These are phyloP conservation scores for Vitis rupestris DNA, from an alignment of 164 flowering plant species.

Conservation along the genomic window DNA sequence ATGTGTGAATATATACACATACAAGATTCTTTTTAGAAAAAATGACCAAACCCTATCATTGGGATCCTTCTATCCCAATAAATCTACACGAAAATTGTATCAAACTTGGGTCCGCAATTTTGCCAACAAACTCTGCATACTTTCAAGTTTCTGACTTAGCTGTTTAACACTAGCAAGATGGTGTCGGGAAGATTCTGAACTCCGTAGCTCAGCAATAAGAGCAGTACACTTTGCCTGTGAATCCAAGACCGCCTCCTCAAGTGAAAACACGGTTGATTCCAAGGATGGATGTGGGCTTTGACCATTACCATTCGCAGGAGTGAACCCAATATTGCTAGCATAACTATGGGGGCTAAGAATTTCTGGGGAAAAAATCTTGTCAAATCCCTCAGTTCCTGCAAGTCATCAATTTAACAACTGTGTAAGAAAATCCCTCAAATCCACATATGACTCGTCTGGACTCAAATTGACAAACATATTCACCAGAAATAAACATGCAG, in stretches of 20 bases:
- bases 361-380: constrained; percentile 62
- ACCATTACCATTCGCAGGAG: constrained; percentile 26
- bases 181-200: constrained; percentile 35
- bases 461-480: too few species aligned
- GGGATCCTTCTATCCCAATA: constrained; percentile 20
- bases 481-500: too few species aligned
- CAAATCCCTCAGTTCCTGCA: constrained; percentile 83
- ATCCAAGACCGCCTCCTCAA: constrained; percentile 67
- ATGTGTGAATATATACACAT: constrained; percentile 8
- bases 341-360: constrained; percentile 44
- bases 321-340: constrained; percentile 24
- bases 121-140: constrained; percentile 58
- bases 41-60: constrained; percentile 19
- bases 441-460: too few species aligned
- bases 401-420: background rate
- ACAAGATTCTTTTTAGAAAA: constrained; percentile 29
- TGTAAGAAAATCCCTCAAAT: too few species aligned
- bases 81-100: constrained; percentile 6
- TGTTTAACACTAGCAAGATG: constrained; percentile 44
- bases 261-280: constrained; percentile 59
- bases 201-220: constrained; percentile 38
- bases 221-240: constrained; percentile 62
- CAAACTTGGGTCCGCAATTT: constrained; percentile 51
- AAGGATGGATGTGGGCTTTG: constrained; percentile 27
- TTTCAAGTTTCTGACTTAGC: constrained; percentile 59